Conservation (phyloP, 306 rosid species). For the Lupinus albus region DNA sequence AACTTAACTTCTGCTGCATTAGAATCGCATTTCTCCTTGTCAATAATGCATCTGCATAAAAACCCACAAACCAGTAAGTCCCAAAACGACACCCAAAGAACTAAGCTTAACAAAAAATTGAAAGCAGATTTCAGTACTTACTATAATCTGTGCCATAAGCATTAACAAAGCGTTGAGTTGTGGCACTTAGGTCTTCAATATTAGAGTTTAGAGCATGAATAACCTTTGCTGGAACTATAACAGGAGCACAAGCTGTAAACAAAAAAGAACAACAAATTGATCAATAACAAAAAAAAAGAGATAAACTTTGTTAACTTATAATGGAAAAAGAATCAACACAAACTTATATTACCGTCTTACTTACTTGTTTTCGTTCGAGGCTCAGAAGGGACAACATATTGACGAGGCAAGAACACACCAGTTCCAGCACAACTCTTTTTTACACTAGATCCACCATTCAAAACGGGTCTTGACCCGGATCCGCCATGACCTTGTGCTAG, state of each 20-base stretch:
- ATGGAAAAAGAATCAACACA: not conserved
- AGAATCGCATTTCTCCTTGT: slow-evolving; percentile 61
- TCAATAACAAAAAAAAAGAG: not conserved
- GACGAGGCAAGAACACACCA: slow-evolving; percentile 93
- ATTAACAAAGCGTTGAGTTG: slow-evolving; percentile 41
- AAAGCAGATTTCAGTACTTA: slow-evolving; percentile 1
- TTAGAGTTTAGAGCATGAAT: slow-evolving; percentile 61
- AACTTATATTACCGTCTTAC: too few relatives aligned
- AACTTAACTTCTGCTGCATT: slow-evolving; percentile 51
- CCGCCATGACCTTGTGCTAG: slow-evolving; percentile 17
- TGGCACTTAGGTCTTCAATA: slow-evolving; percentile 47
- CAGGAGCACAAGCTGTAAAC: slow-evolving; percentile 53
- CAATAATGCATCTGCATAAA: slow-evolving; percentile 49
- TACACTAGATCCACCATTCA: slow-evolving; percentile 48
- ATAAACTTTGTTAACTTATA: not conserved
- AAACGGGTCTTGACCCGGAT: slow-evolving; percentile 44
- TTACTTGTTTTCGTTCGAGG: slow-evolving; percentile 74
- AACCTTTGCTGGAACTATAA: slow-evolving; percentile 62
- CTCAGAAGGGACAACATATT: slow-evolving; percentile 52
- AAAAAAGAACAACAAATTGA: not conserved
- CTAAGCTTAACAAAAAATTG: too few relatives aligned
- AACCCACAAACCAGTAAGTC: not conserved
- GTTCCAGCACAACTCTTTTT: slow-evolving; percentile 77
- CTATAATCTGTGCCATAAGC: slow-evolving; percentile 50
- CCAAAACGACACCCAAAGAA: not conserved